Base-by-base conservation (phyloP, 176 grass and related monocot species). In the Lolium rigidum region DNA sequence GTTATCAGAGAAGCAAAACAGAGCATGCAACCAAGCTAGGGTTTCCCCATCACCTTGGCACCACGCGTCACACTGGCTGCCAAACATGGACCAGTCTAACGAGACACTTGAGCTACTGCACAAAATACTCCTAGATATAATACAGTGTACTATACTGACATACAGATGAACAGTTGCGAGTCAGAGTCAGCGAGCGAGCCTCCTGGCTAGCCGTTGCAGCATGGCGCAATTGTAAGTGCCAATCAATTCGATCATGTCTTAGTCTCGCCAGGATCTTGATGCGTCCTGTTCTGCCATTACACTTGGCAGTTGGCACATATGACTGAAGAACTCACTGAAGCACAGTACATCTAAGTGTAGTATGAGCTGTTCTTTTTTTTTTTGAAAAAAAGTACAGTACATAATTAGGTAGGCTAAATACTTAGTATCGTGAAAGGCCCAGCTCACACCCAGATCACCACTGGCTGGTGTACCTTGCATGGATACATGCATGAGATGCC, bases 21-120 rank as follows among this genome's bases (percentile, higher is more conserved):
- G 46, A 74, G 70, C 13, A 51, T 74, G 71, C 22, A 80, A 87
- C 64, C 75, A 90, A 90, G 70, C 18, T 39, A 57, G 75, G 80
- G 89, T 79, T 83, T 79, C 74, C 39, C 80, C 80, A 80, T 90
- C 84, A 87, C 28, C 58, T 28, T 75, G 80, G 41, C 57, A 47
- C 74, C 88, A 51, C 78, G 51, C 21, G 64, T 79, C 74, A 83
- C 84, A 74, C 73, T 84, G 56, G 8, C 73, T 84, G 66, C 21
- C 73, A 51, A 6, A 7, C 41, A 43, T 76, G 73, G 85, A 76
- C 89, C 69, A 87, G 38, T 87, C 68, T 84, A 87, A 20, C 31
- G 85, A 41, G 89, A 91, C 85, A 70, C 68, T 91, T 87, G 89
- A 91, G 89, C 89, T 91, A 87, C 89, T 84, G 37, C 51, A 54